phyloP scores from a whole-genome alignment of 768 basidiomycete species.

The Calocera viscosa region DNA sequence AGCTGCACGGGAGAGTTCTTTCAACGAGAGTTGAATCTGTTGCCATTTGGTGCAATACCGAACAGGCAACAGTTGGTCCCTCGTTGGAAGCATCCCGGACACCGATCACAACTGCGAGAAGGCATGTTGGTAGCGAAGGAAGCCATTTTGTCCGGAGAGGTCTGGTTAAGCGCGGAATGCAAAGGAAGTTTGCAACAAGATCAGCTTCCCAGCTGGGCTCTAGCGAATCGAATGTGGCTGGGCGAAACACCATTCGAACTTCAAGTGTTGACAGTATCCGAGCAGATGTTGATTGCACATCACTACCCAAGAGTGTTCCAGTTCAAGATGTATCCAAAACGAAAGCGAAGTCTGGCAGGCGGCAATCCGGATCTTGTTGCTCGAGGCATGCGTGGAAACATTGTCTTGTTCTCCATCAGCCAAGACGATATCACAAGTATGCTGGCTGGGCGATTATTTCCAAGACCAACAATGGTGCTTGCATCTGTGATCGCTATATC shows the following conservation, averaged over 20 bases:
- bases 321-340: slow-evolving; percentile 31
- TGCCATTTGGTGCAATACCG: neutral
- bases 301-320: slow-evolving; percentile 27
- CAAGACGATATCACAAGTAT: slow-evolving; percentile 24
- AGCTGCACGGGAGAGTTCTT: neutral
- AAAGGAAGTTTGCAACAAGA: neutral
- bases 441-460: slow-evolving; percentile 29
- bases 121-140: neutral
- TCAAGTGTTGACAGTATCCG: slow-evolving; percentile 26
- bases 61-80: neutral
- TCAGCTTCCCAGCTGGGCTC: slow-evolving; percentile 15
- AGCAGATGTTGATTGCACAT: slow-evolving; percentile 29
- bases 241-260: slow-evolving; percentile 27
- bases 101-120: neutral
- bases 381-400: slow-evolving; percentile 28
- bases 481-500: slow-evolving; percentile 28
- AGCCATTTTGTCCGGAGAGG: too few species aligned
- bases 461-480: slow-evolving; percentile 23
- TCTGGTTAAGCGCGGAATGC: neutral
- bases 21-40: neutral
- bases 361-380: slow-evolving; percentile 16
- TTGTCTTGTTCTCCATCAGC: slow-evolving; percentile 26
- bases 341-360: neutral
- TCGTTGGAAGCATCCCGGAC: neutral
- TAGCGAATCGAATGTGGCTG: slow-evolving; percentile 34